These are phyloP conservation scores for Saccharomycopsis amapae DNA, from an alignment of 805 yeast species.

Conservation along the genomic window DNA sequence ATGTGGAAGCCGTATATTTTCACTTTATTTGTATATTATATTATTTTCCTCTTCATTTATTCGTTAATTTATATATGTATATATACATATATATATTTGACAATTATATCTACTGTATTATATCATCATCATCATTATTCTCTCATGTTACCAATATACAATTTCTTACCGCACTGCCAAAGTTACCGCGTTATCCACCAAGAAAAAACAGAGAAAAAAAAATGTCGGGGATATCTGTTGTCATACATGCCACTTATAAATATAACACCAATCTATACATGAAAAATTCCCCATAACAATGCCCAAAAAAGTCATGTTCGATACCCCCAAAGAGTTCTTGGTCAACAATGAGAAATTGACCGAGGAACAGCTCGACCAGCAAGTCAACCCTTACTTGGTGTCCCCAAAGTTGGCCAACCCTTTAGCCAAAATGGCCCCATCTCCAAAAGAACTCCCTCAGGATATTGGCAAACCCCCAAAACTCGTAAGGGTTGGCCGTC, in stretches of 20 bases:
- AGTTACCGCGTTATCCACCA: background rate
- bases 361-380: constrained; percentile 16
- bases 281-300: too few species aligned
- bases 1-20: too few species aligned
- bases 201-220: background rate
- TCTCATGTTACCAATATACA: too few species aligned
- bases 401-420: constrained; percentile 8
- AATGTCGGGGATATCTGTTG: background rate
- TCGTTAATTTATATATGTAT: too few species aligned
- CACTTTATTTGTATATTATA: too few species aligned
- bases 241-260: background rate
- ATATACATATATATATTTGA: too few species aligned
- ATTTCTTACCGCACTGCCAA: too few species aligned
- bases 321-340: constrained; percentile 8
- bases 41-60: too few species aligned
- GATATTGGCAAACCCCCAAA: constrained; percentile 5
- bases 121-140: too few species aligned
- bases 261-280: background rate
- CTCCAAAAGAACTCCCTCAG: constrained; percentile 19
- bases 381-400: constrained; percentile 18
- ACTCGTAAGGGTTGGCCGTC: constrained; percentile 34
- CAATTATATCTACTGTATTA: too few species aligned
- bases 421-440: background rate
- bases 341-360: constrained; percentile 16
- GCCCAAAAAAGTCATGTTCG: constrained; percentile 7